Evolutionary conservation across 345 rosid species (phyloP), one percentile per base, ranked within the genome.

Genomic region (Eucalyptus camaldulensis): DNA sequence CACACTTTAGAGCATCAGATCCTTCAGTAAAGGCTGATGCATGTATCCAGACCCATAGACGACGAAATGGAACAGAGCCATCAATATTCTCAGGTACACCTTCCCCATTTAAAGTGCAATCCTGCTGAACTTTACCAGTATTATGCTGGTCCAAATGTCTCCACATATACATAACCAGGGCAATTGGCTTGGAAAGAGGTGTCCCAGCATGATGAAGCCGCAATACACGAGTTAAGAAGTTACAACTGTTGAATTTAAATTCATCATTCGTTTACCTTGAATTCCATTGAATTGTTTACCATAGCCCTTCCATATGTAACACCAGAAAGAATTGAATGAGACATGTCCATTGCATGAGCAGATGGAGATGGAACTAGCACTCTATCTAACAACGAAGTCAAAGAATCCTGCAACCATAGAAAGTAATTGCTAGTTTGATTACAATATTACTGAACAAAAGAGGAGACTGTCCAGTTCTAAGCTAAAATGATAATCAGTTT

Each of bases 11-110:
- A 89, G 97, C 93, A 89, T 90, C 92, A 93, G 87, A 96, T 93
- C 96, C 99, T 92, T 96, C 98, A 86, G 37, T 88, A 91, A 95
- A 95, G 88, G 98, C 96, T 62, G 96, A 94, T 90, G 97, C 96
- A 96, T 96, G 99, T 88, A 96, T 93, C 99, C 98, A 97, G 85
- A 96, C 89, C 98, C 98, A 96, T 85, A 96, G 90, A 91, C 93
- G 95, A 80, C 95, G 91, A 89, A 80, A 60, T 49, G 89, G 88
- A 87, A 90, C 88, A 90, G 51, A 44, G 60, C 80, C 31, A 56
- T 51, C 91, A 19, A 65, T 62, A 80, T 76, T 89, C 86, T 90
- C 58, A 29, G 49, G 88, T 83, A 90, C 90, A 89, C 86, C 76
- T 65, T 43, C 50, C 87, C 89, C 93, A 88, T 88, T 85, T 47